Evolutionary conservation across 768 basidiomycete species (phyloP), one percentile per base, ranked within the genome.

Genomic region (Trametes elegans): DNA sequence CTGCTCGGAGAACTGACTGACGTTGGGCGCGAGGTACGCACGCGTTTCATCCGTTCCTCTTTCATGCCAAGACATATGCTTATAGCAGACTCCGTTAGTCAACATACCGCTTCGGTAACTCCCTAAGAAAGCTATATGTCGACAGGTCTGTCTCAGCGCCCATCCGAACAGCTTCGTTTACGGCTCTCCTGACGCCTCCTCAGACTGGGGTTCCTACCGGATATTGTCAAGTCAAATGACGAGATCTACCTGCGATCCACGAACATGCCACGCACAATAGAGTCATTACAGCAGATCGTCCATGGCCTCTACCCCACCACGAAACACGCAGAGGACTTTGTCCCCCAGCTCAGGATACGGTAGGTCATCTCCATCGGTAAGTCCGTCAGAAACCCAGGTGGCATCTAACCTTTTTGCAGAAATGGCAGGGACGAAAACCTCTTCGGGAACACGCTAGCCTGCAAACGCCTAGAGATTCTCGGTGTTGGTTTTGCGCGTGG

Each of bases 251-350:
- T 89, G 60, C 75, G 87, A 77, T 86, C 82, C 14, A 93, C 90
- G 2, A 87, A 88, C 63, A 81, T 93, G 67, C 81, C 88, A 0
- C 76, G 90, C 29, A 91, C 89, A 5, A 82, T 85, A 14, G 87
- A 91, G 61, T 84, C 84, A 0, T 69, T 90, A 16, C 84, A 87
- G 60, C 83, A 92, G 59, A 74, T 91, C 31, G 73, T 88, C n/a
- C 76, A 83, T 45, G 89, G 89, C 1, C 66, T 93, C 42, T 92
- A 90, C 62, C 87, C 86, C 1, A 69, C 71, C 7, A 58, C 69
- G 4, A 80, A 81, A 63, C 82, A 79, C 58, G 68, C 68, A 7
- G 61, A 70, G 13, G 66, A 68, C n/a, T 71, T 75, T 11, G 57
- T 76, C 14, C 85, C 87, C 11, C 66, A 75, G 0, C 68, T 88